These are phyloP conservation scores for Leptodontidium sp. DNA, from an alignment of 2,329 filamentous ascomycete genomes.

Conservation along the genomic window DNA sequence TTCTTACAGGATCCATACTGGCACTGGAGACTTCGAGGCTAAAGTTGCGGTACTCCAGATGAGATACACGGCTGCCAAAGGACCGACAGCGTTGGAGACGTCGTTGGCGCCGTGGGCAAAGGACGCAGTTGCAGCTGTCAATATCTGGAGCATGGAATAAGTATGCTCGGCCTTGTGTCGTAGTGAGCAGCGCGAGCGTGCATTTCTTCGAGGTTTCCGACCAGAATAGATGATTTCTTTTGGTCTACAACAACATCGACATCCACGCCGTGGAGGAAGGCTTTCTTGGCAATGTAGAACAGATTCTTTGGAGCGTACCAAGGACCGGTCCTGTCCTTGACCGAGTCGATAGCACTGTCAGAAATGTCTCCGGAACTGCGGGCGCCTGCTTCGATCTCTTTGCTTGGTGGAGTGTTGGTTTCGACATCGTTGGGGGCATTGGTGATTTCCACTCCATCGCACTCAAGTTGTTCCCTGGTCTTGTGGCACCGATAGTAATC, in stretches of 20 bases:
- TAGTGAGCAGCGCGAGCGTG: slow-evolving; percentile 63
- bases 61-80: slow-evolving; percentile 68
- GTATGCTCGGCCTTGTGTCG: slow-evolving; percentile 67
- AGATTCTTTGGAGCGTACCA: slow-evolving; percentile 14
- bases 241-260: slow-evolving; percentile 52
- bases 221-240: slow-evolving; percentile 55
- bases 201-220: slow-evolving; percentile 60
- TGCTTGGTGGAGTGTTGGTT: background rate
- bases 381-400: background rate
- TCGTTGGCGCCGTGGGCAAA: slow-evolving; percentile 77
- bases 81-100: slow-evolving; percentile 66
- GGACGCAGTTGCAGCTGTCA: slow-evolving; percentile 75
- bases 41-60: slow-evolving; percentile 62
- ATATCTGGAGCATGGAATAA: slow-evolving; percentile 71
- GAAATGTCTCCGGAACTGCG: background rate
- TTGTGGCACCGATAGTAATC: slow-evolving; percentile 53
- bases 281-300: slow-evolving; percentile 49
- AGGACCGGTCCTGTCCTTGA: background rate
- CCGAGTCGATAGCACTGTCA: background rate
- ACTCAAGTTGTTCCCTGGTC: slow-evolving; percentile 47
- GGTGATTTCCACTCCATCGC: slow-evolving; percentile 12
- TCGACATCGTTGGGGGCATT: slow-evolving; percentile 2
- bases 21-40: slow-evolving; percentile 54
- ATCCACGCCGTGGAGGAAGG: slow-evolving; percentile 57
- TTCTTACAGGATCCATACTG: slow-evolving; percentile 63